These are phyloP conservation scores for Cucurbitaria berberidis DNA, from an alignment of 2,329 filamentous ascomycete species.

Conservation along the genomic window DNA sequence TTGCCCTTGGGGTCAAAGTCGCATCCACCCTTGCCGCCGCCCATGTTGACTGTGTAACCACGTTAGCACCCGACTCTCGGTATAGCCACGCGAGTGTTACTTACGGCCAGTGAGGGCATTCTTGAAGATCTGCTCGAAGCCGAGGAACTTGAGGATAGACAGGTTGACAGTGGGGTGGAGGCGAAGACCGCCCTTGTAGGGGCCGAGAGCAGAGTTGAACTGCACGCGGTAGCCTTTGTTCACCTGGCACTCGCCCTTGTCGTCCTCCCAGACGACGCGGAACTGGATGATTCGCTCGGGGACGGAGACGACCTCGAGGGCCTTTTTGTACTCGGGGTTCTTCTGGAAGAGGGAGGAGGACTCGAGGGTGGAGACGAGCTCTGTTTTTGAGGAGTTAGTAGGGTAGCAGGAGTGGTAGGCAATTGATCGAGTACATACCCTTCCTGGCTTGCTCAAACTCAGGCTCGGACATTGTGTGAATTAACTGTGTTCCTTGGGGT, in stretches of 20 bases:
- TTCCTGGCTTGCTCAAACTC: conserved; percentile 99
- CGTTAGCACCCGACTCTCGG: conserved; percentile 10
- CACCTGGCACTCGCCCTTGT: conserved; percentile 85
- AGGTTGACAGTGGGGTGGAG: conserved; percentile 90
- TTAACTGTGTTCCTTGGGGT: conserved; percentile 9
- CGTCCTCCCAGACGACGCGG: conserved; percentile 95
- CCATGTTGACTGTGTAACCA: conserved; percentile 76
- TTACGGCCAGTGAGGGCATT: conserved; percentile 94
- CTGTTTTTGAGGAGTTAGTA: no score
- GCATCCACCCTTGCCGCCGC: conserved; percentile 95
- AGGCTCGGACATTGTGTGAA: conserved; percentile 79
- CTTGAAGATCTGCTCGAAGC: conserved; percentile 99
- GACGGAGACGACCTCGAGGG: conserved; percentile 84
- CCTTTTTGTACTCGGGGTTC: conserved; percentile 92
- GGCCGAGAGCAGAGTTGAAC: conserved; percentile 96
- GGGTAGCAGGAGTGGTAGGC: no score
- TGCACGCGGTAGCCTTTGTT: conserved; percentile 97
- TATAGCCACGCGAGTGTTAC: conserved; percentile 39
- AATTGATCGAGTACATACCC: conserved; percentile 71
- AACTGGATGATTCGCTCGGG: conserved; percentile 98
- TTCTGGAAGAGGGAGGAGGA: conserved; percentile 91
- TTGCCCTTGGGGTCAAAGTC: conserved; percentile 99
- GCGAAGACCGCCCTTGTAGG: conserved; percentile 96
- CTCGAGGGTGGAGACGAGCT: conserved; percentile 94
- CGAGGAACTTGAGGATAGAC: conserved; percentile 88